phyloP scores from a whole-genome alignment of 768 basidiomycete genomes.

The Phylloporus sp. region DNA sequence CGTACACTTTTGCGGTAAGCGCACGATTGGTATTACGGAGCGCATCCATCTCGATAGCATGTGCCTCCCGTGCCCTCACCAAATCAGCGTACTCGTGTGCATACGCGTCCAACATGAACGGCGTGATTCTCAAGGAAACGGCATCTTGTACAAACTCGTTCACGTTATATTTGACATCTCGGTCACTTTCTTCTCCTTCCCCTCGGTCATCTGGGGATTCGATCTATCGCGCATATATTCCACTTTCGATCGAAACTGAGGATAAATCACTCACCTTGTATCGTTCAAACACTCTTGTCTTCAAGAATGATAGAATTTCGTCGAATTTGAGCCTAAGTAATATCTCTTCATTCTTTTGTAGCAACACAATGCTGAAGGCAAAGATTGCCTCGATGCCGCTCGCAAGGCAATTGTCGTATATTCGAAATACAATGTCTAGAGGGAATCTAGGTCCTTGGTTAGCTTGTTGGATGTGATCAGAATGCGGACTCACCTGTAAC shows the following conservation, averaged over 20 bases:
- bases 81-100: conserved; percentile 85
- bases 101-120: conserved; percentile 93
- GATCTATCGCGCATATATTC: conserved; percentile 18
- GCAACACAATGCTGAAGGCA: conserved; percentile 83
- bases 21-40: conserved; percentile 76
- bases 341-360: conserved; percentile 83
- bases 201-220: conserved; percentile 27
- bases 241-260: background rate
- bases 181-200: conserved; percentile 17
- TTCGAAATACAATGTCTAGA: conserved; percentile 88
- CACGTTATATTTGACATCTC: conserved; percentile 50
- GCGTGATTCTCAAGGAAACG: conserved; percentile 80
- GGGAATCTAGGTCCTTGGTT: conserved; percentile 64
- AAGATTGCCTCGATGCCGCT: conserved; percentile 98
- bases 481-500: conserved; percentile 64
- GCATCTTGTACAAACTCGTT: conserved; percentile 88
- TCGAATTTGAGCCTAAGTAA: conserved; percentile 86
- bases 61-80: conserved; percentile 72
- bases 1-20: conserved; percentile 77
- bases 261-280: conserved; percentile 52
- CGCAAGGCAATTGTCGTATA: conserved; percentile 94
- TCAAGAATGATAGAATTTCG: conserved; percentile 81
- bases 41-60: conserved; percentile 78
- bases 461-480: background rate
- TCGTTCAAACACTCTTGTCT: conserved; percentile 73